Evolutionary conservation across 2,329 filamentous ascomycete genomes (phyloP).

Genomic region (Apiospora phragmitis): DNA sequence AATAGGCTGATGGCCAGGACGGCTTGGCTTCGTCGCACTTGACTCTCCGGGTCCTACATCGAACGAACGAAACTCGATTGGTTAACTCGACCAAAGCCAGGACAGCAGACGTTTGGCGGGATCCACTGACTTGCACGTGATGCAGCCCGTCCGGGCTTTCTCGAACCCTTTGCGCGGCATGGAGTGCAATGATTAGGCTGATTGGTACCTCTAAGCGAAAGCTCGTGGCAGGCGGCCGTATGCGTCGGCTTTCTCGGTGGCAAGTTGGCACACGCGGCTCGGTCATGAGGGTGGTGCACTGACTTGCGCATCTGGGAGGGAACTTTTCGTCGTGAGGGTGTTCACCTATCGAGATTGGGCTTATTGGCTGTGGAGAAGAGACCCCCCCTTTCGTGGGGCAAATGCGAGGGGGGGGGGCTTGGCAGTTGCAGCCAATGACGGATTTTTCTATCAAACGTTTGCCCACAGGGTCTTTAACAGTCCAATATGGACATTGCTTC

Average conservation of each 20-base stretch:
- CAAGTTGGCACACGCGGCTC: background rate
- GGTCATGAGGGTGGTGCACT: background rate
- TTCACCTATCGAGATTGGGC: background rate
- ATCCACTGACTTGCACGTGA: constrained; percentile 22
- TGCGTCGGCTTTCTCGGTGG: background rate
- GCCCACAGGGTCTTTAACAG: background rate
- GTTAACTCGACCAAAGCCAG: background rate
- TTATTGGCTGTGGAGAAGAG: background rate
- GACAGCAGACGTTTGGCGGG: background rate
- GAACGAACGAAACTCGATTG: background rate
- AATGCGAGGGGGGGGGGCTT: background rate
- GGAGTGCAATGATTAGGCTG: background rate
- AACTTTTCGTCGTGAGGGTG: background rate
- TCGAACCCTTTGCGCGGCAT: constrained; percentile 21
- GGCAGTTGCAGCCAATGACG: background rate
- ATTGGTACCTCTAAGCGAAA: background rate
- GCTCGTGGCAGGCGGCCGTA: background rate
- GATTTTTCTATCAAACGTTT: background rate
- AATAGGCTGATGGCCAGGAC: constrained; percentile 22
- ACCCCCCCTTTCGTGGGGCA: background rate
- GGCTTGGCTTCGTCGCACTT: constrained; percentile 34
- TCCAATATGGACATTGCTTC: background rate
- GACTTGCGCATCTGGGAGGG: background rate
- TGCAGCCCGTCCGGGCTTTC: constrained; percentile 20
- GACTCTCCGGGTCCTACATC: constrained; percentile 28